Evolutionary conservation across 768 basidiomycete species (phyloP).

Genomic region (Daedalea quercina): DNA sequence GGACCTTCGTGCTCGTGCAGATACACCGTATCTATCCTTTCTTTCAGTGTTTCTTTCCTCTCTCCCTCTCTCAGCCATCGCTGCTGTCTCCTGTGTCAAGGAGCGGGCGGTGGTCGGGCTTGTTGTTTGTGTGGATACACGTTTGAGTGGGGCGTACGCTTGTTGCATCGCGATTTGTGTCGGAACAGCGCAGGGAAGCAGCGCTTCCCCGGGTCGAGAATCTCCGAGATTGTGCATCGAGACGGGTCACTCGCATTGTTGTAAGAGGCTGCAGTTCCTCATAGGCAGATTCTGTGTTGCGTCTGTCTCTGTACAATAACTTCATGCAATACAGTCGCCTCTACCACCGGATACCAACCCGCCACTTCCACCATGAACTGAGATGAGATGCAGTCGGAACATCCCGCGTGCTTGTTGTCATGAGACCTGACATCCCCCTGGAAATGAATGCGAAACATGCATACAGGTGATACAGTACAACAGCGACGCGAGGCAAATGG

Average conservation of each 20-base stretch:
- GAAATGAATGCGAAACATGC: neutral
- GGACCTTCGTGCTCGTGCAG: conserved; percentile 14
- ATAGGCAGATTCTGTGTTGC: conserved; percentile 20
- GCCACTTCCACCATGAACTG: neutral
- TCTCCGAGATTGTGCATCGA: neutral
- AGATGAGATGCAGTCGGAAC: neutral
- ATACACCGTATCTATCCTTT: conserved; percentile 13
- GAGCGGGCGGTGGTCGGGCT: conserved; percentile 3
- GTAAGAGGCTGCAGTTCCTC: conserved; percentile 6
- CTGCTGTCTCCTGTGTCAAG: conserved; percentile 5
- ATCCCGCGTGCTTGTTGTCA: neutral
- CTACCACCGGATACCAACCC: neutral
- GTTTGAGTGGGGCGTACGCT: conserved; percentile 5
- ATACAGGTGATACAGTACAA: too few relatives aligned
- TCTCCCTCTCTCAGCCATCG: conserved; percentile 4
- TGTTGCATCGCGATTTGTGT: conserved; percentile 20
- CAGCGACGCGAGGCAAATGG: too few relatives aligned
- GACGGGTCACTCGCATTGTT: neutral
- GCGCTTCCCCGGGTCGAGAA: conserved; percentile 29
- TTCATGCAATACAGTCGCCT: conserved; percentile 6
- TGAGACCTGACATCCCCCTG: neutral
- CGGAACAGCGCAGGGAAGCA: conserved; percentile 30
- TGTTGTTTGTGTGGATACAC: conserved; percentile 2
- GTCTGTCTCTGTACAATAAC: conserved; percentile 16
- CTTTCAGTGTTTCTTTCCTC: conserved; percentile 14